These are phyloP conservation scores for Ophiostoma angusticollis DNA, from an alignment of 2,329 filamentous ascomycete genomes.

Conservation along the genomic window DNA sequence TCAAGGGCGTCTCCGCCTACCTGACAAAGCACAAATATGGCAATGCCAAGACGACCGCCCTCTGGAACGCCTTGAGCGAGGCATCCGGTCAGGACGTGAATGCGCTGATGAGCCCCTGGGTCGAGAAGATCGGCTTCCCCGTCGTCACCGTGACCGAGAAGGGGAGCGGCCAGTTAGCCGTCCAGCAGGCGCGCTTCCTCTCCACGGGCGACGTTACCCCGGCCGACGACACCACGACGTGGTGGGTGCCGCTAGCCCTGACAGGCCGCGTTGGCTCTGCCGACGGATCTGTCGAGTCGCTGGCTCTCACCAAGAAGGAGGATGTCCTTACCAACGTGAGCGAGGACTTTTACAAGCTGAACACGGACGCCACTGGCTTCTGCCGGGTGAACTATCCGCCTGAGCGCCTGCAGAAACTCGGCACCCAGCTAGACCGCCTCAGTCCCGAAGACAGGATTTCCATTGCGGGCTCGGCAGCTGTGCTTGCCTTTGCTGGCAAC, in stretches of 20 bases:
- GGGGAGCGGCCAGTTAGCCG: constrained; percentile 63
- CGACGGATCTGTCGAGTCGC: constrained; percentile 38
- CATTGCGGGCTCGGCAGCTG: constrained; percentile 77
- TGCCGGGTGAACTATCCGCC: constrained; percentile 91
- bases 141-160: constrained; percentile 70
- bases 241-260: constrained; percentile 89
- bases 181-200: constrained; percentile 82
- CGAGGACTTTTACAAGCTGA: constrained; percentile 83
- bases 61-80: constrained; percentile 80
- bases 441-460: constrained; percentile 85
- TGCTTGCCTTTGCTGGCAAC: constrained; percentile 77
- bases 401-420: constrained; percentile 67
- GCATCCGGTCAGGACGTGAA: constrained; percentile 80
- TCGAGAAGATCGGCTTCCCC: constrained; percentile 88
- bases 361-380: constrained; percentile 75
- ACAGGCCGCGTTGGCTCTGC: constrained; percentile 58
- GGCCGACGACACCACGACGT: constrained; percentile 80
- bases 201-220: constrained; percentile 82
- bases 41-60: constrained; percentile 79
- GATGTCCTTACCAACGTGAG: constrained; percentile 64
- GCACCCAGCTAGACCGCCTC: constrained; percentile 61
- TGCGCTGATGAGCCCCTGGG: constrained; percentile 86
- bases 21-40: constrained; percentile 78
- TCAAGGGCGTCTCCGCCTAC: constrained; percentile 82
- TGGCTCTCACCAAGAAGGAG: constrained; percentile 62